Base-by-base conservation (phyloP, 805 yeast genomes). In the Scheffersomyces amazonensis region DNA sequence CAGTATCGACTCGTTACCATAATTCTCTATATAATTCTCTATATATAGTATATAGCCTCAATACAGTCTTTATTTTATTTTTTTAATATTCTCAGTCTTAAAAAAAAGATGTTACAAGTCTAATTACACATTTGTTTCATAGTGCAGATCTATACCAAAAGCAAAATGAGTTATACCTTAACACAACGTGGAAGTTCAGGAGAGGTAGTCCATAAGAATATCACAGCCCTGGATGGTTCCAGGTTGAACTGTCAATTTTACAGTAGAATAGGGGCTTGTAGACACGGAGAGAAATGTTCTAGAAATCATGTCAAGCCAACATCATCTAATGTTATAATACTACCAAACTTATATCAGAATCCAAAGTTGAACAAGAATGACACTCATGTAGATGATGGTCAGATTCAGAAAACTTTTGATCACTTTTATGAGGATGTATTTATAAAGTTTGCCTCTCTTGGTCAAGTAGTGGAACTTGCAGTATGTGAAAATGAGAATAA, bases 271-370 rank as follows among this genome's bases (percentile, higher is more conserved):
- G 98, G 98, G 0, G 95, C 96, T 0, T 90, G 98, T 53, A 72
- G 96, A 42, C 96, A 90, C 58, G 96, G 96, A 0, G 89, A 82
- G 41, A 83, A 82, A 50, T 90, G 98, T 52, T 80, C 88, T 7
- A 69, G 91, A 50, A 73, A 73, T 40, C 90, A 89, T 58, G 68
- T 75, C 16, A 75, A 75, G 48, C 96, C 96, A 1, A 58, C 67
- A 6, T 59, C 67, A 29, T 83, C 95, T 1, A 67, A 71, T 38
- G 83, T 91, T 0, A 70, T 89, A 1, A 64, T 85, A 34, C 69
- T 84, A 40, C 69, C 81, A 13, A 82, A 83, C 50, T 51, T 88
- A 33, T 84, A 79, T 50, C 78, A 75, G 37, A 80, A 80, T 46
- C 87, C 88, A 2, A 72, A 71, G 19, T 56, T 62, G n/a, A 54